Conservation (phyloP, 495 filamentous ascomycete genomes). For the Penicillium pulvis region DNA sequence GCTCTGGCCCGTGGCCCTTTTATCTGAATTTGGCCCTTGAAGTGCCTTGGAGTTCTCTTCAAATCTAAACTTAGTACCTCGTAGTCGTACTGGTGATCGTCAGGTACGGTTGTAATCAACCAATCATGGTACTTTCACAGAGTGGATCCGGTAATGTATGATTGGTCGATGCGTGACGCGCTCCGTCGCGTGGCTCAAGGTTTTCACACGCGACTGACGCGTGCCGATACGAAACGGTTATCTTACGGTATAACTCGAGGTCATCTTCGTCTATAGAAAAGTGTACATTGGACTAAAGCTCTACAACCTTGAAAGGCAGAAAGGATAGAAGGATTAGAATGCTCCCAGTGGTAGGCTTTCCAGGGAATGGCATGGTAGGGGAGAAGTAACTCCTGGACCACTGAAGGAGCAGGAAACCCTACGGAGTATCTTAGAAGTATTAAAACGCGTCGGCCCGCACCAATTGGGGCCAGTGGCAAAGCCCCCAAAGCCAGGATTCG, state of each 20-base stretch:
- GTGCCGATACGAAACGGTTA: not conserved
- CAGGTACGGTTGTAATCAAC: not conserved
- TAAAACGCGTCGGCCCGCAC: constrained; percentile 4
- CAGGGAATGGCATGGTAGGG: constrained; percentile 3
- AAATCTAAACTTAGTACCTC: not conserved
- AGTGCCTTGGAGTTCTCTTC: not conserved
- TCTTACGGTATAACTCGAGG: not conserved
- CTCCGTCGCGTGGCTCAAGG: not conserved
- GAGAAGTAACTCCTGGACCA: not conserved
- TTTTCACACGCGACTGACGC: not conserved
- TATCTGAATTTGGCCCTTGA: not conserved
- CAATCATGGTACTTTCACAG: not conserved
- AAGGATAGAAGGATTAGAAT: not conserved
- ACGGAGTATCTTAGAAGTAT: not conserved
- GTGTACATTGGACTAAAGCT: not conserved
- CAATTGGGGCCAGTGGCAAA: constrained; percentile 4
- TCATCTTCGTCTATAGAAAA: not conserved
- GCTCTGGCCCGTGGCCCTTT: not conserved
- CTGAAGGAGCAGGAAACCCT: not conserved
- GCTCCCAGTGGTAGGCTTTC: not conserved
- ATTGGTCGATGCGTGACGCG: not conserved
- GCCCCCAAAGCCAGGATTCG: not conserved
- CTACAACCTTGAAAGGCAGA: not conserved
- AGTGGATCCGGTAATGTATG: not conserved
- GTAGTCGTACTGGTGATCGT: not conserved